Evolutionary conservation across 129 eudicot genomes (phyloP), one percentile per base, ranked within the genome.

Genomic region (Oenanthe sinensis): DNA sequence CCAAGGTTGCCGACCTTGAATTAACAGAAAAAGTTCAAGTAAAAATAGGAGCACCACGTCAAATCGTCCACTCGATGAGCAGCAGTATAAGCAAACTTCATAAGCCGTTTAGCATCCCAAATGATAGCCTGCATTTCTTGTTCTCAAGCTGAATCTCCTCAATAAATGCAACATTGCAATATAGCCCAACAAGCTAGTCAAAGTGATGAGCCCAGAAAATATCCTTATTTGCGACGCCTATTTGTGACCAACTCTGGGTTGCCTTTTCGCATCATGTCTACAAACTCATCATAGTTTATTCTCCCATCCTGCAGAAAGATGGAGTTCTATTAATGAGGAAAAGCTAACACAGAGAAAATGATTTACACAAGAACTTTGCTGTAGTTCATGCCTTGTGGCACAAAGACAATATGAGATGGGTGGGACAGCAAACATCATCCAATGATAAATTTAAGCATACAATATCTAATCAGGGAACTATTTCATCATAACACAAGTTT

Each of bases 221-320:
- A 39, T 58, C 58, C 82, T 80, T 81, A 91, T 88, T 88, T 91
- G 77, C 93, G 85, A 49, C 91, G 96, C 82, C 97, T 93, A 81
- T 81, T 79, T 24, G 80, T 14, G 30, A 74, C 88, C 80, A 91
- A 50, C 67, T 93, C 97, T 14, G 96, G 97, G 74, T 82, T 80
- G 40, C 97, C 97, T 87, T 91, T 93, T 81, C 86, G 90, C 98
- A 93, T 93, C 98, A 93, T 93, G 74, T 91, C 96, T 46, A 84
- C 97, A 83, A 93, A 93, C 85, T 93, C 98, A 8, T 93, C 97
- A 70, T 93, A 93, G 77, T 91, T 89, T 75, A 93, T 93, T 83
- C 88, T 83, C 65, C 98, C 98, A 81, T 93, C 98, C 98, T 93
- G 89, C 91, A 87, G 70, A 55, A 11, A 65, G 69, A 72, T 72